Base-by-base conservation (phyloP, 73 alveolate species). In the Stentor coeruleus region DNA sequence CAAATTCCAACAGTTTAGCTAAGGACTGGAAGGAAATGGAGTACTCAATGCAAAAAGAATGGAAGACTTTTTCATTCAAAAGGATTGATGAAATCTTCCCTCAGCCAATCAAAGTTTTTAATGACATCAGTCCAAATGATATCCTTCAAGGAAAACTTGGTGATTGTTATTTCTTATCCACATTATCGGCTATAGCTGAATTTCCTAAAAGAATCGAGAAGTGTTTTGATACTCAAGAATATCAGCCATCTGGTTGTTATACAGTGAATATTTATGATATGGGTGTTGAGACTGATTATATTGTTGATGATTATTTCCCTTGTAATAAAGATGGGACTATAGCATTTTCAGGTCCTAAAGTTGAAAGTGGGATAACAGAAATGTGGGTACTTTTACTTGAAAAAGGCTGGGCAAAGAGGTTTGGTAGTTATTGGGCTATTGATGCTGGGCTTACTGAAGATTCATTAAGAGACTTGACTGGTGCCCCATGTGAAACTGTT, bases 121-220 rank as follows among this genome's bases (percentile, higher is more conserved):
- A 75, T n/a, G 39, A 75, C 59, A 88, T 95, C 30, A 31, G 86
- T 35, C 94, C 93, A 66, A 87, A 88, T 6, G 99, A 94, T 88
- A 95, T 96, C 38, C 84, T 86, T 36, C 93, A 96, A 87, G 99
- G 99, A 1, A 90, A 90, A 39, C 76, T 96, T 59, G 99, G 99
- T 26, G 97, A 96, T 77, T 96, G 99, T 58, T 96, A 95, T 83
- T 96, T 96, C 86, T 82, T 96, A 82, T 91, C 98, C n/a, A 92
- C 98, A 30, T 81, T 91, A 3, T 89, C 98, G 33, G 94, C 98
- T 39, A 73, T 94, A 72, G 97, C 97, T 58, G 91, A 93, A 81
- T 90, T 84, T 84, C 94, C 96, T 49, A 81, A 79, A 84, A 85
- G 90, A 85, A 77, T 91, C 35, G 77, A 82, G 58, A 84, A 88